Evolutionary conservation across 1,284 basidiomycete genomes (phyloP).

Genomic region (Ceratobasidium sp.): DNA sequence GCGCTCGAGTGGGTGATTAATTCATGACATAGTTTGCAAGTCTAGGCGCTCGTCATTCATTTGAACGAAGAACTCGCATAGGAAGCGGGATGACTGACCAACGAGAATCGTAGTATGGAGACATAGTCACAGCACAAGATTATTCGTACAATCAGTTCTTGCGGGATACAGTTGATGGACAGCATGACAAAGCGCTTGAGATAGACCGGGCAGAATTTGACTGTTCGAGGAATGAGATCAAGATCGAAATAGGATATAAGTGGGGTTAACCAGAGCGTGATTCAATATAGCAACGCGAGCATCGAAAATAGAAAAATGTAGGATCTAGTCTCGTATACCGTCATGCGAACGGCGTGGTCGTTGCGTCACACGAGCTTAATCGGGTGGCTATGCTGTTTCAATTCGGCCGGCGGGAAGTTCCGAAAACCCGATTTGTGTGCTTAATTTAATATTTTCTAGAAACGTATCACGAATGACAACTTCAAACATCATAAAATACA

Average conservation of each 20-base stretch:
- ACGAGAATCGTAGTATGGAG: constrained; percentile 1
- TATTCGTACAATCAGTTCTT: constrained; percentile 31
- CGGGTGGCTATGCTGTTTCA: background rate
- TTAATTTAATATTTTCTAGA: too few species aligned
- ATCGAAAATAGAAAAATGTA: background rate
- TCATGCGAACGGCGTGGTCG: background rate
- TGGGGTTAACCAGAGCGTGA: too few species aligned
- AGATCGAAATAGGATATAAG: background rate
- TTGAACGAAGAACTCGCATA: too few species aligned
- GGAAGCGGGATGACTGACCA: background rate
- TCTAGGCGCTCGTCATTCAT: constrained; percentile 2
- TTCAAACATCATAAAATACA: too few species aligned
- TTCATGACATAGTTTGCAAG: constrained; percentile 11
- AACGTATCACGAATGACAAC: too few species aligned
- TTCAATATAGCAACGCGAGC: background rate
- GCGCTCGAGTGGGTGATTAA: constrained; percentile 6
- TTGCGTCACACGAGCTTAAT: background rate
- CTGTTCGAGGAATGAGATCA: background rate
- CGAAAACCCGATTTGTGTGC: too few species aligned
- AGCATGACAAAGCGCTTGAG: background rate
- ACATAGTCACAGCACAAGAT: constrained; percentile 17
- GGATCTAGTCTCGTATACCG: too few species aligned
- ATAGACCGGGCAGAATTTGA: background rate
- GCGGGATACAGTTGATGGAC: constrained; percentile 11
- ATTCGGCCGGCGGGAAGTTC: background rate